Conservation (phyloP, 2,329 filamentous ascomycete genomes). For the Aspergillus hortae region DNA sequence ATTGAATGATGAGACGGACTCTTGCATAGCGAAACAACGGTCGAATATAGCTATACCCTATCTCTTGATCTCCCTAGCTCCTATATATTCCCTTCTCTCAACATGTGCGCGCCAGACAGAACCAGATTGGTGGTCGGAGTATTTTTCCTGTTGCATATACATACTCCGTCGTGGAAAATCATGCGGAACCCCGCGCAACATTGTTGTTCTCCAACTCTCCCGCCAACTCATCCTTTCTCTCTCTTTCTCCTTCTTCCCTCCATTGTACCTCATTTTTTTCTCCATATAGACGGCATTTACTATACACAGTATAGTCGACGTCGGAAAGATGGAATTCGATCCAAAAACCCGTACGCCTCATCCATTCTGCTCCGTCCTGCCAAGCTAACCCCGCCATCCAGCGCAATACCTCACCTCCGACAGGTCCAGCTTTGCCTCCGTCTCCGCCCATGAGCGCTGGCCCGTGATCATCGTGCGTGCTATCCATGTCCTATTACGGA, state of each 20-base stretch:
- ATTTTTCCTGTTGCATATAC: too few relatives aligned
- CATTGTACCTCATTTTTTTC: background rate
- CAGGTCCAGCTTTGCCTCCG: conserved; percentile 78
- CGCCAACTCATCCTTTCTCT: background rate
- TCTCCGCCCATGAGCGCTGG: conserved; percentile 84
- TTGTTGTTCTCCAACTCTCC: background rate
- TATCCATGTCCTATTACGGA: background rate
- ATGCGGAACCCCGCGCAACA: background rate
- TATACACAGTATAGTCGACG: background rate
- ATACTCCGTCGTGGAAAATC: too few relatives aligned
- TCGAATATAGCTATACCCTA: background rate
- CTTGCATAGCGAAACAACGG: conserved; percentile 23
- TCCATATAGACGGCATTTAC: background rate
- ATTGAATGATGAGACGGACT: conserved; percentile 17
- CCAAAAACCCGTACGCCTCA: conserved; percentile 64
- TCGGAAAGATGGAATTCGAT: conserved; percentile 64
- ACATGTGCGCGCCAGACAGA: background rate
- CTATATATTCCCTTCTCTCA: too few relatives aligned
- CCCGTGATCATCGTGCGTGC: conserved; percentile 80
- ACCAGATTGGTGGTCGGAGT: background rate
- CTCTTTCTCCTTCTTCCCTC: background rate
- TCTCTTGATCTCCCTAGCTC: background rate
- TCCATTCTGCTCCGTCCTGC: background rate
- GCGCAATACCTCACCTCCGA: conserved; percentile 77
- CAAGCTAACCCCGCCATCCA: background rate